These are phyloP conservation scores for Myxozyma sirexii DNA, from an alignment of 805 yeast species.

Conservation along the genomic window DNA sequence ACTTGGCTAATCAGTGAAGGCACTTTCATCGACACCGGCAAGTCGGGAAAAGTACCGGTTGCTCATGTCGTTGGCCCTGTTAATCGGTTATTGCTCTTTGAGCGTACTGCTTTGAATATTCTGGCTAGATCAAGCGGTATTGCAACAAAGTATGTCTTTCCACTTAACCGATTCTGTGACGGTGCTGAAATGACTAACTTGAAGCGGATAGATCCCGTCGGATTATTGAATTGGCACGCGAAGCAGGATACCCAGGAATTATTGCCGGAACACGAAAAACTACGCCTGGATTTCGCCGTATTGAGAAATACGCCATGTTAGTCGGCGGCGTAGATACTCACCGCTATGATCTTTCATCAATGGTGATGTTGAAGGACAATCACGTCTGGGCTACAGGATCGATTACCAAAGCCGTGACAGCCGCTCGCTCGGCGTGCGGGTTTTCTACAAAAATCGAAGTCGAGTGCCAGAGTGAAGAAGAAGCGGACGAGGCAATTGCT, in stretches of 20 bases:
- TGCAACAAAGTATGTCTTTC: conserved; percentile 59
- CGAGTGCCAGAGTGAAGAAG: conserved; percentile 81
- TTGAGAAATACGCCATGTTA: conserved; percentile 92
- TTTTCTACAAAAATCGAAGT: conserved; percentile 90
- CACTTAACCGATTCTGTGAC: neutral
- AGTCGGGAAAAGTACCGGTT: conserved; percentile 62
- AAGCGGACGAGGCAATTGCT: conserved; percentile 87
- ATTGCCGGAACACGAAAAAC: conserved; percentile 97
- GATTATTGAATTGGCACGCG: conserved; percentile 62
- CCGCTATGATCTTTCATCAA: conserved; percentile 84
- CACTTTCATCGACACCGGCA: conserved; percentile 50
- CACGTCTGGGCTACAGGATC: conserved; percentile 93
- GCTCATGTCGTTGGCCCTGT: conserved; percentile 83
- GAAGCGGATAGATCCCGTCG: conserved; percentile 47
- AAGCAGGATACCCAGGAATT: conserved; percentile 72
- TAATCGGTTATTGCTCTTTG: conserved; percentile 76
- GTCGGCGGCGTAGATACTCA: conserved; percentile 95
- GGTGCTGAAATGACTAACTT: neutral
- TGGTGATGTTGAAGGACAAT: conserved; percentile 96
- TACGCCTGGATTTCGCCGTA: conserved; percentile 88
- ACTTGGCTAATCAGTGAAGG: conserved; percentile 83
- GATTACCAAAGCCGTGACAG: conserved; percentile 76
- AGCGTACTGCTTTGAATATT: conserved; percentile 81
- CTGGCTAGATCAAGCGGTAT: conserved; percentile 84
- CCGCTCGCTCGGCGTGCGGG: conserved; percentile 82